Percentiles rank a stretch among this genome's conserved stretches.
Conservation (phyloP, 179 eudicot species). For the Nepenthes alata region DNA sequence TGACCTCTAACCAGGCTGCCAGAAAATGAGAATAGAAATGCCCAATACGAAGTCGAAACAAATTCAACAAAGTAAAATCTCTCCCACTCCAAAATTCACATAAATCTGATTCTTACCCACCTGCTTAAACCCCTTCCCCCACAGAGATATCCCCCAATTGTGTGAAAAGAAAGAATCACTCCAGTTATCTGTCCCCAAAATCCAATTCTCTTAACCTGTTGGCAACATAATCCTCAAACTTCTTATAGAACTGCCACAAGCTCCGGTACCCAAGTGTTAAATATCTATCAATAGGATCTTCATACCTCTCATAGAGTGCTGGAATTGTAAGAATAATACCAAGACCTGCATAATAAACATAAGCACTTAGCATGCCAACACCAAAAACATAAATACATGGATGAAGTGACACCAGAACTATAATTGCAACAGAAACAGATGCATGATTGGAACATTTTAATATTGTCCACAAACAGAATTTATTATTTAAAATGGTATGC, state of each 20-base stretch:
- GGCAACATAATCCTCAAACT: conserved; percentile 24
- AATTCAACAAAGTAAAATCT: too few relatives aligned
- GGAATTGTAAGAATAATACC: conserved; percentile 55
- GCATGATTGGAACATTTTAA: not conserved
- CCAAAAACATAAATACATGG: too few relatives aligned
- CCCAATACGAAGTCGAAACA: too few relatives aligned
- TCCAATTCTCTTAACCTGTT: conserved; percentile 29
- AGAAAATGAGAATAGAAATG: not conserved
- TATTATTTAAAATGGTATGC: not conserved
- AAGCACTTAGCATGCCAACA: too few relatives aligned
- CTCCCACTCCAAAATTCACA: too few relatives aligned
- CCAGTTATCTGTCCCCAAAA: conserved; percentile 36
- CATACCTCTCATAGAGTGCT: conserved; percentile 63
- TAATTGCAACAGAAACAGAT: too few relatives aligned
- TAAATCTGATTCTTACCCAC: too few relatives aligned
- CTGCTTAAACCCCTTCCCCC: too few relatives aligned
- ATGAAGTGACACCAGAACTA: too few relatives aligned
- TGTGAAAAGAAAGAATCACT: conserved; percentile 14
- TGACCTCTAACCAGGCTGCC: too few relatives aligned
- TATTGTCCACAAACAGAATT: not conserved
- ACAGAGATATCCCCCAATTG: too few relatives aligned
- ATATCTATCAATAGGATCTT: conserved; percentile 33
- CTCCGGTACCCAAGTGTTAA: conserved; percentile 18
- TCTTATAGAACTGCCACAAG: conserved; percentile 21
- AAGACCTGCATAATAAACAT: conserved; percentile 34